Evolutionary conservation across 345 rosid genomes (phyloP).

Genomic region (Eucalyptus cloeziana): DNA sequence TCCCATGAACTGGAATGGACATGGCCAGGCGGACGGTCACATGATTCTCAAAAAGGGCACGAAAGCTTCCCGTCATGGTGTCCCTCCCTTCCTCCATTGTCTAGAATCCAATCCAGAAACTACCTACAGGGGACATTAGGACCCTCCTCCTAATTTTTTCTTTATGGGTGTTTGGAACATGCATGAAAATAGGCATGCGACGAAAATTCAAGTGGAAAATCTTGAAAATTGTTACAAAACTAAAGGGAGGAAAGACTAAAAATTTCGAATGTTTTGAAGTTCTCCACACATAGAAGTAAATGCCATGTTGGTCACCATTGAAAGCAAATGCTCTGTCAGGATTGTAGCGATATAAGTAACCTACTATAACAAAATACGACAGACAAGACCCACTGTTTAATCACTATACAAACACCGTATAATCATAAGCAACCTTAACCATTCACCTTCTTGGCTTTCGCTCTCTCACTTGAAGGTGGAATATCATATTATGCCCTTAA

Average conservation of each 20-base stretch:
- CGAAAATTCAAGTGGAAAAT: background rate
- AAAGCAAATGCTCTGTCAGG: rapidly evolving
- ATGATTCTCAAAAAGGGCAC: background rate
- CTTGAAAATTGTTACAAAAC: background rate
- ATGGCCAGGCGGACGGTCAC: background rate
- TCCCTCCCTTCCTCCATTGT: background rate
- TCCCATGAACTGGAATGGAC: background rate
- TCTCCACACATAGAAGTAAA: background rate
- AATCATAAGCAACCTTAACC: background rate
- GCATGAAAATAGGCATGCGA: background rate
- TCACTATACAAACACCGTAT: background rate
- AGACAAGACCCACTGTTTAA: rapidly evolving
- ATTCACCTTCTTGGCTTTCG: background rate
- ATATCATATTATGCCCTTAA: background rate
- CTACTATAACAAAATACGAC: rapidly evolving
- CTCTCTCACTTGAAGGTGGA: background rate
- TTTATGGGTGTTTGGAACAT: background rate
- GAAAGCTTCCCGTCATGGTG: background rate
- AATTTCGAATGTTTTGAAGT: background rate
- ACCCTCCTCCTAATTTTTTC: background rate
- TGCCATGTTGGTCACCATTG: rapidly evolving
- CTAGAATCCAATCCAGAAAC: background rate
- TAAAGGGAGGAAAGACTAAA: background rate
- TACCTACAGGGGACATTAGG: background rate
- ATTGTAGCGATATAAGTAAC: background rate